These are phyloP conservation scores for Aeschynomene evenia DNA, from an alignment of 306 rosid genomes.

Conservation along the genomic window DNA sequence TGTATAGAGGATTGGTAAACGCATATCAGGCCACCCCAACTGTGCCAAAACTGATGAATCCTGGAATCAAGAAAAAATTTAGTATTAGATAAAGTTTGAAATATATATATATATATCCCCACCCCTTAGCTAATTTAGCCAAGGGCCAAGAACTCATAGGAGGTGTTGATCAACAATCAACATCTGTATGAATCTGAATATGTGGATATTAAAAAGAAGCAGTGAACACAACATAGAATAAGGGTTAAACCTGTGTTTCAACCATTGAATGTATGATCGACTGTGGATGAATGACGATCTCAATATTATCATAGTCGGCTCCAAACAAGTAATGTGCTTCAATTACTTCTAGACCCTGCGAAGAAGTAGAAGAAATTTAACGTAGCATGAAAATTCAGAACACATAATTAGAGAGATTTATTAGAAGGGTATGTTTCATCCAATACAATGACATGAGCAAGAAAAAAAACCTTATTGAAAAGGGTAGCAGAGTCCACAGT, in stretches of 20 bases:
- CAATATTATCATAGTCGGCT: slow-evolving; percentile 86
- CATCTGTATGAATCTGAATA: not conserved
- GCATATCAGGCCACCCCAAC: slow-evolving; percentile 99
- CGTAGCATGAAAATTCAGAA: slow-evolving; percentile 17
- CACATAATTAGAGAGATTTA: slow-evolving; percentile 13
- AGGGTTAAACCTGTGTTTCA: slow-evolving; percentile 81
- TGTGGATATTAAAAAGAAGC: not conserved
- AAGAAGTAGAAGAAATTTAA: slow-evolving; percentile 24
- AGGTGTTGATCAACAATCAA: not conserved
- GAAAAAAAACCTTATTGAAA: slow-evolving; percentile 80
- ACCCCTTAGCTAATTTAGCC: slow-evolving; percentile 7
- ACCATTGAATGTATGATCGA: slow-evolving; percentile 97
- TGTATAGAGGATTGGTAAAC: slow-evolving; percentile 95
- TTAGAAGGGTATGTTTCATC: not conserved
- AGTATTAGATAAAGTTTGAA: slow-evolving; percentile 6
- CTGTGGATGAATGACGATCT: slow-evolving; percentile 92
- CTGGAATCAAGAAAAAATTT: slow-evolving; percentile 42
- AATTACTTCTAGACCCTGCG: slow-evolving; percentile 93
- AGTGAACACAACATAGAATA: slow-evolving; percentile 7
- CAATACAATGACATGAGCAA: not conserved
- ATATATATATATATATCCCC: not conserved
- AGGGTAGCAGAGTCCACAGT: slow-evolving; percentile 99
- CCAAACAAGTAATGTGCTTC: slow-evolving; percentile 98
- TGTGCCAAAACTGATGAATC: slow-evolving; percentile 97
- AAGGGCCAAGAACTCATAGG: slow-evolving; percentile 3